A percentile compares a stretch with the other conserved stretches of the same genome.
These are phyloP conservation scores for Hymenoscyphus scutula DNA, from an alignment of 2,329 filamentous ascomycete genomes.

Conservation along the genomic window DNA sequence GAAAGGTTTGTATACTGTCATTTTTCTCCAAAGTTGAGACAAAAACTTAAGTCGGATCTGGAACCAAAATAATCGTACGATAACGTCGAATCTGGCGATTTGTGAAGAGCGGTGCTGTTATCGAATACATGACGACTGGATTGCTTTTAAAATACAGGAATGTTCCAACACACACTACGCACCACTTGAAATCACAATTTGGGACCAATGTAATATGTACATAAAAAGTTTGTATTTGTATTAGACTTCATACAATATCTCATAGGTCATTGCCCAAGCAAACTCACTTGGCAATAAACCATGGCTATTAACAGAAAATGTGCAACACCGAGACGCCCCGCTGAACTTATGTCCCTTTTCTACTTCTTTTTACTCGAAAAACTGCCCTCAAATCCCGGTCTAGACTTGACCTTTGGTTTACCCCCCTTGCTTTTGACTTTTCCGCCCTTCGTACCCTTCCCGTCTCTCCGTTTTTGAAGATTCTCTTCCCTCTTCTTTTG, in stretches of 20 bases:
- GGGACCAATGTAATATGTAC: neutral
- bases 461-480: conserved; percentile 69
- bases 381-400: conserved; percentile 56
- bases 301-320: conserved; percentile 8
- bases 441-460: conserved; percentile 64
- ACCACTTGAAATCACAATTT: too few species aligned
- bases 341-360: neutral
- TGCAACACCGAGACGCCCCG: neutral
- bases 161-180: too few species aligned
- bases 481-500: conserved; percentile 83
- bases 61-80: too few species aligned
- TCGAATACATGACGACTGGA: too few species aligned
- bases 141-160: too few species aligned
- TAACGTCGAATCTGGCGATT: too few species aligned
- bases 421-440: conserved; percentile 46
- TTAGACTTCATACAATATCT: neutral
- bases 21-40: neutral
- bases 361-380: conserved; percentile 28
- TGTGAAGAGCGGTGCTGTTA: too few species aligned
- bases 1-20: neutral
- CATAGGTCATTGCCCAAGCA: neutral
- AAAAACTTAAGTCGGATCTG: too few species aligned
- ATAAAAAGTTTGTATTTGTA: neutral
- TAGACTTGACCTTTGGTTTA: conserved; percentile 42
- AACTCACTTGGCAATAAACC: neutral